phyloP scores from a whole-genome alignment of 768 basidiomycete species.

The Boletus reticulatus region DNA sequence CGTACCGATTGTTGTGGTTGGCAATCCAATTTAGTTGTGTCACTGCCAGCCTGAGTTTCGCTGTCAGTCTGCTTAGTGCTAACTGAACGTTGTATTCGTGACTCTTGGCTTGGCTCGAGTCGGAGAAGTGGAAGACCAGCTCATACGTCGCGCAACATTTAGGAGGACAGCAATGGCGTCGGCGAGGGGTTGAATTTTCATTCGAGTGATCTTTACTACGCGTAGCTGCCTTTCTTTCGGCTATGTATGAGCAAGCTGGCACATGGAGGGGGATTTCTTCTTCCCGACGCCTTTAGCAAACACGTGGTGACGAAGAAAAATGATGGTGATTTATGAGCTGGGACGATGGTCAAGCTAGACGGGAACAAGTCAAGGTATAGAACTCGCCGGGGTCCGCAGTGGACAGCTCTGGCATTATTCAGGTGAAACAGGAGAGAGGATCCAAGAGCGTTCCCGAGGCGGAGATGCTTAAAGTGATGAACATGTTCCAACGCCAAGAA shows the following conservation, averaged over 20 bases:
- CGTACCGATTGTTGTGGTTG: too few species aligned
- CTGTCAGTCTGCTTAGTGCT: too few species aligned
- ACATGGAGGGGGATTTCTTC: conserved; percentile 65
- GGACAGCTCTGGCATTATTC: conserved; percentile 46
- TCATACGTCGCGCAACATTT: conserved; percentile 56
- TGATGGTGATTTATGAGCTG: conserved; percentile 12
- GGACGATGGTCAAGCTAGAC: not conserved
- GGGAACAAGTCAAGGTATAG: too few species aligned
- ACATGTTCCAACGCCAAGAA: conserved; percentile 62
- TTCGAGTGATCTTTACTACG: conserved; percentile 54
- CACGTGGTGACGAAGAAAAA: conserved; percentile 51
- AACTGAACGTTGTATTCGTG: too few species aligned
- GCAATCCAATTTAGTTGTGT: too few species aligned
- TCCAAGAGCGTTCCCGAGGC: conserved; percentile 58
- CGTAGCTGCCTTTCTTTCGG: conserved; percentile 54
- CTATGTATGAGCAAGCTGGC: conserved; percentile 64
- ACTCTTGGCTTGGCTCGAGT: too few species aligned
- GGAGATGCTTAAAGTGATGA: conserved; percentile 46
- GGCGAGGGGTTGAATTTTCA: conserved; percentile 61
- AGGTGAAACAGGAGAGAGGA: conserved; percentile 72
- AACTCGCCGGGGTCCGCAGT: conserved; percentile 26
- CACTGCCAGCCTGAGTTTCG: too few species aligned
- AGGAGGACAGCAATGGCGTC: conserved; percentile 73
- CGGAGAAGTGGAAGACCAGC: too few species aligned
- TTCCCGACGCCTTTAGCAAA: conserved; percentile 49